phyloP scores from a whole-genome alignment of 1,284 basidiomycete genomes.

The Rhizoctonia solani region DNA sequence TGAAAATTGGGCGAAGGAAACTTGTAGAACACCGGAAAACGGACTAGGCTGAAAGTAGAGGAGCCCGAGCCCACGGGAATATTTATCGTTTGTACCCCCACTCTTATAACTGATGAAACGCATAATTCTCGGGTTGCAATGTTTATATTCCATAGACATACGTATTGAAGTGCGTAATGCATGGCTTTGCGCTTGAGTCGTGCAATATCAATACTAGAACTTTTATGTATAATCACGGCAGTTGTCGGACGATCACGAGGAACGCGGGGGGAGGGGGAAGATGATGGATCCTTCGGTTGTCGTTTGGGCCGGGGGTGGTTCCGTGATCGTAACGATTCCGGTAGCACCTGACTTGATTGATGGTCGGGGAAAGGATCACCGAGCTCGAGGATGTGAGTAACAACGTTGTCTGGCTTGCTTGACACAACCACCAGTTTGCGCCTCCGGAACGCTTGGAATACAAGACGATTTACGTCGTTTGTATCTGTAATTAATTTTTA shows the following conservation, averaged over 20 bases:
- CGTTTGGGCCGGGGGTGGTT: conserved; percentile 10
- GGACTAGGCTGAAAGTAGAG: conserved; percentile 28
- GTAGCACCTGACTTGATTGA: conserved; percentile 26
- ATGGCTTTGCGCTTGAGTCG: background rate
- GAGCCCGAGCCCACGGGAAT: background rate
- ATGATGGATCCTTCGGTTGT: conserved; percentile 16
- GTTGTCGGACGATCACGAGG: conserved; percentile 7
- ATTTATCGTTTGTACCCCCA: background rate
- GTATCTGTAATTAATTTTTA: background rate
- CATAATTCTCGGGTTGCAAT: conserved; percentile 19
- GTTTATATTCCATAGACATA: background rate
- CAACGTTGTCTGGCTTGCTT: background rate
- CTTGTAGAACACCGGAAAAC: background rate
- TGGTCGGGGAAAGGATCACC: conserved; percentile 7
- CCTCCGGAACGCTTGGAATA: background rate
- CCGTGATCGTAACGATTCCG: conserved; percentile 24
- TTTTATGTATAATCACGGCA: background rate
- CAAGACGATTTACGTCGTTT: background rate
- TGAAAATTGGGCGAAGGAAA: conserved; percentile 22
- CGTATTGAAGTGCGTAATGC: background rate
- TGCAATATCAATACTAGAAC: background rate
- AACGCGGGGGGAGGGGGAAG: conserved; percentile 15
- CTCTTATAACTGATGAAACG: background rate
- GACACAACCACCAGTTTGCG: background rate
- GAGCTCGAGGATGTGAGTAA: background rate